Conservation (phyloP, 441 rosid genomes). For the Gossypium lobatum region DNA sequence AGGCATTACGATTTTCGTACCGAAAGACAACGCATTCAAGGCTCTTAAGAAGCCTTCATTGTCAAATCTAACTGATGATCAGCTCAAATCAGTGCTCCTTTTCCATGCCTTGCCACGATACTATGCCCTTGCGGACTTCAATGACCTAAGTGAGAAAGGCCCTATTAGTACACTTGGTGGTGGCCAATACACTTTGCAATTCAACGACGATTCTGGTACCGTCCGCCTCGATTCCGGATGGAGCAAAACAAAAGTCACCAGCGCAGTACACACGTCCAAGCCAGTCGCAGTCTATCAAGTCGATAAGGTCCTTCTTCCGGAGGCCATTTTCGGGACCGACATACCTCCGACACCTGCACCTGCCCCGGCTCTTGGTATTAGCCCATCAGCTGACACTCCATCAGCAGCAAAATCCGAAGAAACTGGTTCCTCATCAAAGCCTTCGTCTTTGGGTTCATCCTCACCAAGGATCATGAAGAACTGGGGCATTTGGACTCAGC, state of each 20-base stretch:
- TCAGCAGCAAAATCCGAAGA: slow-evolving; percentile 28
- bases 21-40: slow-evolving; percentile 67
- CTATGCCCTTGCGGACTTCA: slow-evolving; percentile 77
- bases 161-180: slow-evolving; percentile 72
- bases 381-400: slow-evolving; percentile 62
- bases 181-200: slow-evolving; percentile 53
- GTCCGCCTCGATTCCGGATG: slow-evolving; percentile 66
- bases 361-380: slow-evolving; percentile 57
- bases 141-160: slow-evolving; percentile 56
- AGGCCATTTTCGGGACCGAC: slow-evolving; percentile 83
- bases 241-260: slow-evolving; percentile 68
- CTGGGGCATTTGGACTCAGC: slow-evolving; percentile 27
- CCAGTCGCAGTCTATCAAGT: slow-evolving; percentile 87
- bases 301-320: slow-evolving; percentile 71
- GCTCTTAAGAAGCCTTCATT: slow-evolving; percentile 61
- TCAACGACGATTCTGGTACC: slow-evolving; percentile 63
- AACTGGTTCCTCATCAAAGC: slow-evolving; percentile 26
- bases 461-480: slow-evolving; percentile 28
- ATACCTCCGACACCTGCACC: slow-evolving; percentile 91
- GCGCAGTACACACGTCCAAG: slow-evolving; percentile 69
- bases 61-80: slow-evolving; percentile 60
- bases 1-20: slow-evolving; percentile 87
- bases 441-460: slow-evolving; percentile 35
- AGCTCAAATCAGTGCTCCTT: slow-evolving; percentile 66
- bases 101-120: slow-evolving; percentile 74